phyloP scores from a whole-genome alignment of 2,329 filamentous ascomycete species.

The Phialemonium atrogriseum region DNA sequence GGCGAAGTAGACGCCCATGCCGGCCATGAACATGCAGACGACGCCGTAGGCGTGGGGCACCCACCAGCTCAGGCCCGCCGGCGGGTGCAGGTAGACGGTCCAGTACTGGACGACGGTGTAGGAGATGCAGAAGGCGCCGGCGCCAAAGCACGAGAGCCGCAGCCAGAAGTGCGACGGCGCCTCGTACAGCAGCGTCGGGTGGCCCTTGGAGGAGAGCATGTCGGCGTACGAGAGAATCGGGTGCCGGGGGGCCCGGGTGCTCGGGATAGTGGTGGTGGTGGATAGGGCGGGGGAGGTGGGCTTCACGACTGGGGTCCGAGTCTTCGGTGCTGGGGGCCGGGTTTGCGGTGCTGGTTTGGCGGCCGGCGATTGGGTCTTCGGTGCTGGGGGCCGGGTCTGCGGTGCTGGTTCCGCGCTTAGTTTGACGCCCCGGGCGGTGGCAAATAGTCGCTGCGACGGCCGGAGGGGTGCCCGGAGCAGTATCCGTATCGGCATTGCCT shows the following conservation, averaged over 20 bases:
- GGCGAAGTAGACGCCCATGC: conserved; percentile 52
- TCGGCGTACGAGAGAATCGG: conserved; percentile 33
- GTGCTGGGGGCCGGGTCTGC: not conserved
- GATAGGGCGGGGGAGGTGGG: not conserved
- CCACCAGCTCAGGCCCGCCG: conserved; percentile 45
- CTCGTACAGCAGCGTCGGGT: conserved; percentile 54
- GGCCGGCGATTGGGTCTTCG: not conserved
- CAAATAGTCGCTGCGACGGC: conserved; percentile 1
- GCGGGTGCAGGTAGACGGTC: conserved; percentile 37
- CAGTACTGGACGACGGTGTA: conserved; percentile 44
- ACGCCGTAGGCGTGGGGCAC: conserved; percentile 48
- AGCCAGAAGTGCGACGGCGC: conserved; percentile 56
- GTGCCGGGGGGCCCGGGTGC: conserved; percentile 5
- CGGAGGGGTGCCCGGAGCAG: not conserved
- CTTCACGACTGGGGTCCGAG: conserved; percentile 1
- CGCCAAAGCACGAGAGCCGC: conserved; percentile 49
- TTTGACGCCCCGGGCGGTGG: not conserved
- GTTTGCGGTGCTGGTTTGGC: not conserved
- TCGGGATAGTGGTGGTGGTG: conserved; percentile 5
- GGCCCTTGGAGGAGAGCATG: conserved; percentile 45
- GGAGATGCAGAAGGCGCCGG: conserved; percentile 42
- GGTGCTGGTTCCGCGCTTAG: not conserved
- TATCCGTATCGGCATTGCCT: conserved; percentile 4
- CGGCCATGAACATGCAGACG: conserved; percentile 51
- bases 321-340: not conserved